Evolutionary conservation across 768 basidiomycete genomes (phyloP), one percentile per base, ranked within the genome.

Genomic region (Phanerochaete sordida): DNA sequence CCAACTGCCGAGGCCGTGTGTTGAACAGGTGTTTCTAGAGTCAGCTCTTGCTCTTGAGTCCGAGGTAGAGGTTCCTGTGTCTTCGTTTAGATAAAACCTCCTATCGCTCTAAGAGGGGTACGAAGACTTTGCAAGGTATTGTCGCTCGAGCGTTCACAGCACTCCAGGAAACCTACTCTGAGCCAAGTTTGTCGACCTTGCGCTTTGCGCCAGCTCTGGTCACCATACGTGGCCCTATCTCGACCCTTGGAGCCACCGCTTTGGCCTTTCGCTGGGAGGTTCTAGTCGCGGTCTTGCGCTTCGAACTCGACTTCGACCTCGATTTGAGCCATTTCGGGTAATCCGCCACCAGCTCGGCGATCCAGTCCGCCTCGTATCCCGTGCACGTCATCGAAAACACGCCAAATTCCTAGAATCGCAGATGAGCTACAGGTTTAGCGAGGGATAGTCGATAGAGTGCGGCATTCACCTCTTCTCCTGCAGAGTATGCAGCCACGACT

Each of bases 321-420:
- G n/a, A n/a, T 24, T 27, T 24, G 5, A 24, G 15, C 49, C 56
- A 62, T 2, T 5, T 21, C 3, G 48, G 27, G 23, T 45, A 57
- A 21, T 62, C 23, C 11, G 47, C 48, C 3, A 57, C 35, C 31
- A 58, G 57, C 7, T 21, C 23, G 12, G 39, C 24, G 8, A 60
- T 23, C 51, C 50, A 62, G 2, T 54, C 16, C 1, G 30, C 35
- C 43, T 62, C 61, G 53, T 62, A 59, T 0, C 37, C 43, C 16
- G 59, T 50, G 51, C 61, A 62, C 33, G 59, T 62, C 57, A 62
- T 49, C 9, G 59, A 48, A 1, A 8, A 62, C 8, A 62, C 61
- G 12, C 61, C 50, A 16, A 62, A 35, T 19, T 2, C 26, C 57
- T 62, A 30, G 26, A 24, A 30, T 35, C n/a, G 26, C n/a, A 51